Base-by-base conservation (phyloP, 2,329 filamentous ascomycete species). In the Neodidymelliopsis sp. region DNA sequence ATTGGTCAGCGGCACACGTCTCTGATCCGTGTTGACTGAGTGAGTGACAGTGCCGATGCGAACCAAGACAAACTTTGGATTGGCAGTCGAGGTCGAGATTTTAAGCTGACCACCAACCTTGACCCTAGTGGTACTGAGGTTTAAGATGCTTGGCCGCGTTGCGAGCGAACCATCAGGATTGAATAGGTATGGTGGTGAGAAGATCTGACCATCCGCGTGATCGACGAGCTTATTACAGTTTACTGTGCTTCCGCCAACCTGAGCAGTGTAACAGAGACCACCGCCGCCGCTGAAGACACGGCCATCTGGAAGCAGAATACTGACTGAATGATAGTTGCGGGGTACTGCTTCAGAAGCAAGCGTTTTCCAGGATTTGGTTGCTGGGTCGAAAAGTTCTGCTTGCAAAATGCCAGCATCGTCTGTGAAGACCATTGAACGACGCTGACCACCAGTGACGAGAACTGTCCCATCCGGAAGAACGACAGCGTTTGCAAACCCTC, bases 41-140 rank as follows among this genome's bases (percentile, higher is more conserved):
- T 67, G 65, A 8, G 65, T 67, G 12, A 63, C 65, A 34, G 44
- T 65, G 11, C 63, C 63, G 15, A 67, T 64, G 22, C 65, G 57
- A 1, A 66, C 47, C 6, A 66, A 41, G 5, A 48, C 49, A 12
- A 63, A 57, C 22, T 47, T 56, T 1, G 52, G 37, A 18, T 44
- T 47, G 9, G 45, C 39, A 15, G 42, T 52, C 4, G 39, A 37
- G 2, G 48, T 43, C 7, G 37, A 38, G 8, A 61, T 49, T 3
- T 18, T 46, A n/a, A 66, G 40, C 15, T 42, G 53, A 11, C 56
- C 55, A 3, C 63, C 65, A 8, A 65, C 57, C 25, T 53, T 55
- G 36, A 66, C 56, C 4, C 34, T 56, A 11, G 49, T 49, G 19
- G 49, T 35, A 24, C 53, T 51, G 15, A 62, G 23, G 4, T 29